These are phyloP conservation scores for Teratosphaeria gauchensis DNA, from an alignment of 2,329 filamentous ascomycete species.

Conservation along the genomic window DNA sequence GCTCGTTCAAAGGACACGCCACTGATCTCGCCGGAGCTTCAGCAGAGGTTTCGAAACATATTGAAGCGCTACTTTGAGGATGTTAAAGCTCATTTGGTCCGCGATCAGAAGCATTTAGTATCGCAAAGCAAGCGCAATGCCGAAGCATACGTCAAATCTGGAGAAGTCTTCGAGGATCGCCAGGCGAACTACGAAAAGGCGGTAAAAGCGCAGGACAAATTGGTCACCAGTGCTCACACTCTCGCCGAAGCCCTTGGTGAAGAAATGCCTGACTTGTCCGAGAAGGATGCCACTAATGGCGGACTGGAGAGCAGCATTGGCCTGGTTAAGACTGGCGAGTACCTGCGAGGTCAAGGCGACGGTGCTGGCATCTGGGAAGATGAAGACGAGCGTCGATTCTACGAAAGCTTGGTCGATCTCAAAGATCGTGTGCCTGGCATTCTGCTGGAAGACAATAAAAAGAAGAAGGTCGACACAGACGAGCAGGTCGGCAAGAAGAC, in stretches of 20 bases:
- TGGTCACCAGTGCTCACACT: constrained; percentile 81
- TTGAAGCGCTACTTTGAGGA: constrained; percentile 85
- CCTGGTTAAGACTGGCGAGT: constrained; percentile 87
- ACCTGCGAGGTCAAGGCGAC: constrained; percentile 79
- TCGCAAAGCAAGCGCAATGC: constrained; percentile 88
- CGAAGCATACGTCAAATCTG: constrained; percentile 96
- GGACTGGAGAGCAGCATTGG: constrained; percentile 71
- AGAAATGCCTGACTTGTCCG: constrained; percentile 89
- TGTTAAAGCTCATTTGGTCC: constrained; percentile 75
- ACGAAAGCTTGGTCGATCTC: constrained; percentile 90
- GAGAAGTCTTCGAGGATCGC: constrained; percentile 94
- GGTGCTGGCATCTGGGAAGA: constrained; percentile 97
- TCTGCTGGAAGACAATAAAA: constrained; percentile 85
- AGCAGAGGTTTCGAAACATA: constrained; percentile 77
- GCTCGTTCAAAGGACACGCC: constrained; percentile 54
- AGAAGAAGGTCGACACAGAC: constrained; percentile 76
- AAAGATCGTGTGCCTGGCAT: constrained; percentile 94
- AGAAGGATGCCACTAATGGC: constrained; percentile 61
- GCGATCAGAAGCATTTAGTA: constrained; percentile 84
- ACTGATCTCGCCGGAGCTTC: constrained; percentile 65
- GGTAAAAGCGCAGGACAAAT: constrained; percentile 80
- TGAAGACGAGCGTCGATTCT: constrained; percentile 94
- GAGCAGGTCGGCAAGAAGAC: constrained; percentile 72
- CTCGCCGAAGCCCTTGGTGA: constrained; percentile 78
- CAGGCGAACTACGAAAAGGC: constrained; percentile 94